phyloP scores from a whole-genome alignment of 2,329 filamentous ascomycete species.

The Cordyceps militaris region DNA sequence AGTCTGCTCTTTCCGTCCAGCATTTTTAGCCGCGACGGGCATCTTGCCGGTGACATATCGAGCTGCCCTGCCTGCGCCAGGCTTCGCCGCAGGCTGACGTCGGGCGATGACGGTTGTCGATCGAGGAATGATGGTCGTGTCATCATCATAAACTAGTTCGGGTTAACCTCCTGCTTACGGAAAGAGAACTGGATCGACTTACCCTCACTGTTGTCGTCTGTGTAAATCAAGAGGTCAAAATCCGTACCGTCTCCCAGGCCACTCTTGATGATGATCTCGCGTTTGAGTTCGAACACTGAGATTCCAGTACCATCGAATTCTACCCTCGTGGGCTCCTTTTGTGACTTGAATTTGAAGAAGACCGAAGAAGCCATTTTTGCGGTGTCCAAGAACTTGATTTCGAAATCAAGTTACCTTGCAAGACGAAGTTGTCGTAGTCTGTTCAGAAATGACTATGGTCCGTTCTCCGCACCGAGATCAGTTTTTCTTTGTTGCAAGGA shows the following conservation, averaged over 20 bases:
- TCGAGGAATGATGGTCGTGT: slow-evolving; percentile 92
- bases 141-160: slow-evolving; percentile 81
- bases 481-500: slow-evolving; percentile 4
- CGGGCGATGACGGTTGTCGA: slow-evolving; percentile 90
- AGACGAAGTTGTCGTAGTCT: neutral
- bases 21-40: slow-evolving; percentile 79
- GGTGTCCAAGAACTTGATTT: neutral
- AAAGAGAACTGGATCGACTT: slow-evolving; percentile 30
- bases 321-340: slow-evolving; percentile 89
- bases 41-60: slow-evolving; percentile 96
- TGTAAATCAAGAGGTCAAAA: slow-evolving; percentile 91
- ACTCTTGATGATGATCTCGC: slow-evolving; percentile 94
- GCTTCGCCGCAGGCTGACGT: slow-evolving; percentile 74
- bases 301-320: slow-evolving; percentile 97
- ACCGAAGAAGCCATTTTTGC: slow-evolving; percentile 84
- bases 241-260: slow-evolving; percentile 92
- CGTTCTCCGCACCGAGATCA: slow-evolving; percentile 1
- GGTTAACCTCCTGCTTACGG: slow-evolving; percentile 22
- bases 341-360: slow-evolving; percentile 99
- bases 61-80: slow-evolving; percentile 82
- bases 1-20: slow-evolving; percentile 56
- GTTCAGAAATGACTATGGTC: neutral
- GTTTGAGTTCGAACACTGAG: slow-evolving; percentile 96
- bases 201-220: slow-evolving; percentile 88
- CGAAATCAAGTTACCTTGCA: neutral